Conservation (phyloP, 345 rosid species). For the Murraya paniculata region DNA sequence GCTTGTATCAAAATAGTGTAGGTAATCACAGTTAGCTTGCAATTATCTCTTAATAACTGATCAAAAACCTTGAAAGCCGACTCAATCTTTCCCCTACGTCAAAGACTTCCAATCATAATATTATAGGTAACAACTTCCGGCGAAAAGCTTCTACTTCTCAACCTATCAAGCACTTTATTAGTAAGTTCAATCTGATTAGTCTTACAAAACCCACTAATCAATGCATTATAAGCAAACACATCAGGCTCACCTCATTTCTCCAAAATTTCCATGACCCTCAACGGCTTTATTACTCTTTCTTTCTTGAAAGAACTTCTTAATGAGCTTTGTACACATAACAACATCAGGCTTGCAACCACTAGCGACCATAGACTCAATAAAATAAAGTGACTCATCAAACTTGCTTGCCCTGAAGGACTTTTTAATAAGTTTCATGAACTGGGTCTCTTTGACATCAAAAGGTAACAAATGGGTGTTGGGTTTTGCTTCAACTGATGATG, state of each 20-base stretch:
- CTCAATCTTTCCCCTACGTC: conserved; percentile 65
- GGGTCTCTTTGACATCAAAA: conserved; percentile 56
- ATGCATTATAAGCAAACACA: conserved; percentile 72
- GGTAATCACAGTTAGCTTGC: conserved; percentile 71
- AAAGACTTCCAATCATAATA: conserved; percentile 74
- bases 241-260: conserved; percentile 74
- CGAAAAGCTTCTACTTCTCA: conserved; percentile 60
- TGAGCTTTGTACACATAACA: conserved; percentile 72
- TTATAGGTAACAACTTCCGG: conserved; percentile 83
- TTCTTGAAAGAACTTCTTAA: conserved; percentile 59
- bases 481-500: conserved; percentile 31
- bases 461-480: conserved; percentile 42
- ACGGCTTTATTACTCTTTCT: conserved; percentile 56
- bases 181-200: conserved; percentile 60
- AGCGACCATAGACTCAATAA: conserved; percentile 63
- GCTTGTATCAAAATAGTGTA: conserved; percentile 89
- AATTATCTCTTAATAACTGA: conserved; percentile 55
- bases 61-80: conserved; percentile 60
- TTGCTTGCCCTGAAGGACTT: conserved; percentile 61
- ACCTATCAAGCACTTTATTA: conserved; percentile 54
- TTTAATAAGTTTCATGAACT: conserved; percentile 50
- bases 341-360: conserved; percentile 69
- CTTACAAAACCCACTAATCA: conserved; percentile 85
- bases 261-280: conserved; percentile 69
- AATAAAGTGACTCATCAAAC: conserved; percentile 58